Evolutionary conservation across 257 asterid genomes (phyloP), one percentile per base, ranked within the genome.

Genomic region (Asclepias syriaca): DNA sequence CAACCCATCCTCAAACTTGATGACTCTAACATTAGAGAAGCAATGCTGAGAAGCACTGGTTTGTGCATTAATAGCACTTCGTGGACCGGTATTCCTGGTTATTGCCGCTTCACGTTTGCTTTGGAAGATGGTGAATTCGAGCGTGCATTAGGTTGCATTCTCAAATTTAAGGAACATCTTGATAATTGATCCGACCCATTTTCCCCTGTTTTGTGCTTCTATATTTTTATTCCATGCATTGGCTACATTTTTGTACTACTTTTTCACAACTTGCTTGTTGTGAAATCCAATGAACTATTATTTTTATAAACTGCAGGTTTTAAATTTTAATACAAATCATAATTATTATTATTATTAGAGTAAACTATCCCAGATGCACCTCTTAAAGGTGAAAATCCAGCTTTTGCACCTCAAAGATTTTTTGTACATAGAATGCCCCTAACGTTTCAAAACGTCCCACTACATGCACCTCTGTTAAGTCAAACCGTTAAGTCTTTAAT

Each of bases 51-150:
- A 56, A 74, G 85, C 88, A 92, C 97, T 0, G 97, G 96, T 68
- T 77, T 95, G 80, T 95, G 98, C 87, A 92, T 92, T 83, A 92
- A 95, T 68, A 90, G 99, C 65, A 85, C 91, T 53, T 71, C 86
- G 0, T 95, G 98, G 99, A 95, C 97, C 0, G 98, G 98, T 37
- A 85, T 90, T 67, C 94, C 97, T 7, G 96, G 98, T 22, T 89
- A 87, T 74, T 92, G 97, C 79, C 92, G 98, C 74, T 92, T 95
- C 85, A 87, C 92, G 71, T 77, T 89, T 32, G 98, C 96, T 61
- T 73, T 95, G 81, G 97, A 84, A 80, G 96, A 92, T 8, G 39
- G 72, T 43, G 93, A 87, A 71, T 92, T 92, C 80, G 85, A 87
- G 70, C 86, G 87, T n/a, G 96, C 97, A 8, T 72, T 95, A 64